These are phyloP conservation scores for Lecanosticta acicola DNA, from an alignment of 2,329 filamentous ascomycete species.

Conservation along the genomic window DNA sequence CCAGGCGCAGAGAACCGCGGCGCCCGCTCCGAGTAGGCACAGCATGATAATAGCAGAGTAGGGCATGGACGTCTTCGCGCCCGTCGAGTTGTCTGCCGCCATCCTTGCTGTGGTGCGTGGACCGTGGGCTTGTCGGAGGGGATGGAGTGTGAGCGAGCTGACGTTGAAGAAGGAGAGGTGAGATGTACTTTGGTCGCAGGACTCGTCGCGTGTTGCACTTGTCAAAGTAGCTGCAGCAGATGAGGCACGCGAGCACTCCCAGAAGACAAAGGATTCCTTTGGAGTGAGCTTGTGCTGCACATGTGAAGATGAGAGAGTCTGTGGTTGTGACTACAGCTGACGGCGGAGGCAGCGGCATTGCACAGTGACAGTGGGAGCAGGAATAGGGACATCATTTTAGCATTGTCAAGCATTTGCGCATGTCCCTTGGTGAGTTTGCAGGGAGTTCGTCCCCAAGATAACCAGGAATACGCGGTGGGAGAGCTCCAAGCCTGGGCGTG, in stretches of 20 bases:
- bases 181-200: not conserved
- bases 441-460: not conserved
- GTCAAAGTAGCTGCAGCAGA: not conserved
- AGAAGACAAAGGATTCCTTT: not conserved
- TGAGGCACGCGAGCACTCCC: not conserved
- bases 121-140: too few species aligned
- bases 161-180: not conserved
- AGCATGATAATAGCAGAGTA: slow-evolving; percentile 21
- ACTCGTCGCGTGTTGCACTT: not conserved
- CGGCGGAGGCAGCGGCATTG: not conserved
- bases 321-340: too few species aligned
- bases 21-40: slow-evolving; percentile 19
- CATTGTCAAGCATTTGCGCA: not conserved
- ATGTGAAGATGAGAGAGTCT: too few species aligned
- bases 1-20: slow-evolving; percentile 15
- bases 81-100: slow-evolving; percentile 1
- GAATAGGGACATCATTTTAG: not conserved
- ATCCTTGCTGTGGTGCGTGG: slow-evolving; percentile 2
- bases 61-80: slow-evolving; percentile 12
- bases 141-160: too few species aligned
- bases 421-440: not conserved
- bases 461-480: not conserved
- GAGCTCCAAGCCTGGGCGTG: not conserved
- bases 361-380: too few species aligned
- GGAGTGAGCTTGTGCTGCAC: too few species aligned